Base-by-base conservation (phyloP, 179 eudicot genomes). In the Spergularia azorica region DNA sequence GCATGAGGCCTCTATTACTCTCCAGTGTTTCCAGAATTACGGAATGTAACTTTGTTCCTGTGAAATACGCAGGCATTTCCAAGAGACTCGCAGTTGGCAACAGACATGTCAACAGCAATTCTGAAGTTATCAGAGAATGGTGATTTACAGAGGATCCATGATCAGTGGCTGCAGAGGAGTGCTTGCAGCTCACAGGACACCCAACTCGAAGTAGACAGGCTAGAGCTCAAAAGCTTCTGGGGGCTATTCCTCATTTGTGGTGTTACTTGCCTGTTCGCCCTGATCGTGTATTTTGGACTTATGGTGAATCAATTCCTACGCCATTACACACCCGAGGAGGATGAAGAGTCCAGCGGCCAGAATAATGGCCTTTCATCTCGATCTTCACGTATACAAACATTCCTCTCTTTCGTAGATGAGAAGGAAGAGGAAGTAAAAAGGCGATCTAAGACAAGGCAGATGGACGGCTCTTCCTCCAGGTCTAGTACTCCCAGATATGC, bases 71-170 rank as follows among this genome's bases (percentile, higher is more conserved):
- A 95, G 99, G 97, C 95, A 66, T 95, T 95, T 81, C 97, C 94
- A 5, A 83, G 92, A 69, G 97, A 89, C 72, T 95, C 99, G n/a
- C 94, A 91, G 20, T 85, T 93, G 85, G 92, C 97, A 13, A 88
- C 83, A 63, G 99, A 95, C 87, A 72, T 95, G 77, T 93, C 99
- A 18, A 95, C 96, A n/a, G 98, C 98, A 7, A 86, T 93, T 39
- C 85, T 95, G n/a, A 71, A 87, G 46, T 84, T 95, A 18, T 87
- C 97, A 4, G 97, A 93, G 73, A 88, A 84, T 52, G 98, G 99
- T 11, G 98, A 95, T 50, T 81, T 95, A 66, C 97, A 95, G 73
- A 81, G 98, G 71, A 95, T 95, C 83, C 90, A 91, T 51, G 98
- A 95, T 84, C 91, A 95, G 86, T 95, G 99, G 99, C 81, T 95